Percentiles rank a stretch among this genome's conserved stretches.
Conservation (phyloP, 2,329 filamentous ascomycete genomes). For the Verticillium zaregamsianum region DNA sequence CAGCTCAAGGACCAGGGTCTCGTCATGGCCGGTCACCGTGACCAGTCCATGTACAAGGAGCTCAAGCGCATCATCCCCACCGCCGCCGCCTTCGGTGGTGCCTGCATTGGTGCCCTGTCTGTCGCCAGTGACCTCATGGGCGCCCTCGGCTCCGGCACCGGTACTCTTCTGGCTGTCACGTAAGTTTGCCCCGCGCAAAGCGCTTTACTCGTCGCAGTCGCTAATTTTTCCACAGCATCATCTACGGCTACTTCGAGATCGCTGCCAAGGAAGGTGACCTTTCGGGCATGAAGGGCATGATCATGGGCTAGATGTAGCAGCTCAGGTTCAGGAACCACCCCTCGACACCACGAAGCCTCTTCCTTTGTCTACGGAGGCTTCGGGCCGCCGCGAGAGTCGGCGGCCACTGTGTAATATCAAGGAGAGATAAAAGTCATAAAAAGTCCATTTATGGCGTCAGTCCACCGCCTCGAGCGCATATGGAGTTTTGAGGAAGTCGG, state of each 20-base stretch:
- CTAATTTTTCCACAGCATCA: slow-evolving; percentile 65
- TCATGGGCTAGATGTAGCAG: slow-evolving; percentile 52
- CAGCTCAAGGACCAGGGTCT: slow-evolving; percentile 99
- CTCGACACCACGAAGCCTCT: slow-evolving; percentile 2
- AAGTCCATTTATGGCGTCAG: background rate
- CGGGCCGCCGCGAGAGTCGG: slow-evolving; percentile 1
- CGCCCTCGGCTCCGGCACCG: slow-evolving; percentile 91
- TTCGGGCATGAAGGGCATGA: slow-evolving; percentile 71
- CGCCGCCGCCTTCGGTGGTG: slow-evolving; percentile 95
- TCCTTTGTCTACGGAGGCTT: slow-evolving; percentile 4
- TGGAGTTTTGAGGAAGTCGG: background rate
- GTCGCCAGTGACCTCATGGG: slow-evolving; percentile 94
- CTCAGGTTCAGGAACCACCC: background rate
- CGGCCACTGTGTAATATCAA: slow-evolving; percentile 4
- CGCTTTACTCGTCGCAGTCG: background rate
- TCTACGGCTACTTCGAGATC: slow-evolving; percentile 99
- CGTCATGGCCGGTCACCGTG: slow-evolving; percentile 98
- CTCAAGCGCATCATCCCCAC: slow-evolving; percentile 99
- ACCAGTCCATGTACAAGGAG: slow-evolving; percentile 99
- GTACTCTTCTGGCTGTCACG: slow-evolving; percentile 97
- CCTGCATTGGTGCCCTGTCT: slow-evolving; percentile 96
- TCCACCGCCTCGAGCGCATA: background rate
- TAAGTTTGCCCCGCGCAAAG: slow-evolving; percentile 49
- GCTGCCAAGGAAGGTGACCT: slow-evolving; percentile 98
- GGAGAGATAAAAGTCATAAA: slow-evolving; percentile 3